phyloP scores from a whole-genome alignment of 805 yeast species.

The Starmera dryadoides region DNA sequence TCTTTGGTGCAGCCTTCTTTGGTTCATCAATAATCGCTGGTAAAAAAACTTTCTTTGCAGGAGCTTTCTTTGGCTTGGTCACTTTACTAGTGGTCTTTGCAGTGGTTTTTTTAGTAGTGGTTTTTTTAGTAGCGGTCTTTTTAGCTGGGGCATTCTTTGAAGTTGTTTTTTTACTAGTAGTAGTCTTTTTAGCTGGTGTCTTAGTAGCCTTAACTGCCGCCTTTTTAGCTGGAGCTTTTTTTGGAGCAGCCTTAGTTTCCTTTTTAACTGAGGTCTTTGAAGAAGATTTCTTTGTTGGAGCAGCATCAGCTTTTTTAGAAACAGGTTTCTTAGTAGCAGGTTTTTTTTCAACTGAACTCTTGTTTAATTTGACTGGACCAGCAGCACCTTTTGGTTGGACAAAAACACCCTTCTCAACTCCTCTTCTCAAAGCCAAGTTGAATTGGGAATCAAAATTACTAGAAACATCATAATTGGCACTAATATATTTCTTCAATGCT shows the following conservation, averaged over 20 bases:
- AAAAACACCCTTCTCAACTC: slow-evolving; percentile 71
- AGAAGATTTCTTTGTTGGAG: slow-evolving; percentile 21
- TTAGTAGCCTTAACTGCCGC: slow-evolving; percentile 14
- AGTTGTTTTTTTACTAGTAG: slow-evolving; percentile 17
- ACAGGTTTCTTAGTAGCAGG: slow-evolving; percentile 22
- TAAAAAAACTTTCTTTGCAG: no score
- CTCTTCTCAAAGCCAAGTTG: slow-evolving; percentile 72
- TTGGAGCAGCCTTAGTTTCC: slow-evolving; percentile 8
- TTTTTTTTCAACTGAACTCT: slow-evolving; percentile 24
- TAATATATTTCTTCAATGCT: slow-evolving; percentile 79
- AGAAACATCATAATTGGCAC: slow-evolving; percentile 47
- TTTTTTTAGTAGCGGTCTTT: slow-evolving; percentile 20
- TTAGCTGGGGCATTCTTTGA: slow-evolving; percentile 20
- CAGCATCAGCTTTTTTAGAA: slow-evolving; percentile 23
- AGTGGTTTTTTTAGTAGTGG: slow-evolving; percentile 17
- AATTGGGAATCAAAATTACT: slow-evolving; percentile 66
- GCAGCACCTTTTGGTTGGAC: slow-evolving; percentile 86
- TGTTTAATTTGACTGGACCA: slow-evolving; percentile 66
- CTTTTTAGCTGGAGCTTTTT: slow-evolving; percentile 13
- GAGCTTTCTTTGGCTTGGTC: slow-evolving; percentile 12
- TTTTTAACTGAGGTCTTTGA: slow-evolving; percentile 16
- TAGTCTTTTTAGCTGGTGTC: slow-evolving; percentile 20
- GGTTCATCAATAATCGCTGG: slow-evolving; percentile 7
- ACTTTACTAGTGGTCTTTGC: slow-evolving; percentile 16
- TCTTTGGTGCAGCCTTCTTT: slow-evolving; percentile 13